Conservation (phyloP, 106 monocot species). For the Apostasia shenzhenica region DNA sequence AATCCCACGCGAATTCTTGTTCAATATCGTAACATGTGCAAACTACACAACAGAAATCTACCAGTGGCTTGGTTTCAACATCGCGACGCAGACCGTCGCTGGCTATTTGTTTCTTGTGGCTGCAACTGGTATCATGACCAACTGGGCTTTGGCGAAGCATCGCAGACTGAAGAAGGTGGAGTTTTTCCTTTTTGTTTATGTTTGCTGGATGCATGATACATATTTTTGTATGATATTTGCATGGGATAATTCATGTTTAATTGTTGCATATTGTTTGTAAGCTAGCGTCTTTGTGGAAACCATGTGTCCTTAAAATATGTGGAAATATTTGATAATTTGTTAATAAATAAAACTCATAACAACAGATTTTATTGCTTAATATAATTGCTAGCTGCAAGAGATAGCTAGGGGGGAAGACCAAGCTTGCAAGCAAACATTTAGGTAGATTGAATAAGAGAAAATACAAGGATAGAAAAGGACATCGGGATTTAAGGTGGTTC, state of each 20-base stretch:
- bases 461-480: neutral
- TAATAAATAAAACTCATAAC: too few species aligned
- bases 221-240: neutral
- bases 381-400: too few species aligned
- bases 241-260: too few species aligned
- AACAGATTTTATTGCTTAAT: too few species aligned
- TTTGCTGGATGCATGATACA: neutral
- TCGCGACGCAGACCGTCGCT: conserved; percentile 82
- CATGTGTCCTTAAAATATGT: too few species aligned
- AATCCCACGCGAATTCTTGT: conserved; percentile 75
- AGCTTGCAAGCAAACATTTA: too few species aligned
- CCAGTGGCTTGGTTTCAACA: conserved; percentile 88
- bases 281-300: too few species aligned
- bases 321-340: too few species aligned
- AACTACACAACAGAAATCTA: conserved; percentile 92
- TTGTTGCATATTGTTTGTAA: too few species aligned
- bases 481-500: too few species aligned
- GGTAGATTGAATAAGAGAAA: neutral
- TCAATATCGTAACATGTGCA: conserved; percentile 76
- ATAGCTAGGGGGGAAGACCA: too few species aligned
- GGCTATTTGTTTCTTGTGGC: conserved; percentile 77
- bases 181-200: neutral
- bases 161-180: conserved; percentile 69
- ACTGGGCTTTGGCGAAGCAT: conserved; percentile 79
- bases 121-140: conserved; percentile 69